Percentiles rank a stretch among this genome's conserved stretches.
Conservation (phyloP, 768 basidiomycete species). For the Mycena galericulata region DNA sequence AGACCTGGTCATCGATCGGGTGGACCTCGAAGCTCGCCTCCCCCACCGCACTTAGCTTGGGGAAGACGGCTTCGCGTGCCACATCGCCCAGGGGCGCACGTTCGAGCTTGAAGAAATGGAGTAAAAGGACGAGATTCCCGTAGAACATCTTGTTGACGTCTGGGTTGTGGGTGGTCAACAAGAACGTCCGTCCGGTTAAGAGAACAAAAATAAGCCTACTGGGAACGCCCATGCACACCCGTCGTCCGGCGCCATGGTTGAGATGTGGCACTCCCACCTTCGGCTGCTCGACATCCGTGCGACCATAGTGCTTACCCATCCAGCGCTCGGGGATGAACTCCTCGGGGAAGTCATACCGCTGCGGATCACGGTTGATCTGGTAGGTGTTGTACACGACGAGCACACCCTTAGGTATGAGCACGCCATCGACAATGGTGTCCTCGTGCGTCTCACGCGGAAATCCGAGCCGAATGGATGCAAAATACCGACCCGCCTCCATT, state of each 20-base stretch:
- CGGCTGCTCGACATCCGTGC: background rate
- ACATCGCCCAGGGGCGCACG: background rate
- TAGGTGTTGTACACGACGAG: conserved; percentile 5
- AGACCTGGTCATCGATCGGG: conserved; percentile 7
- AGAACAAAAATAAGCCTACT: too few species aligned
- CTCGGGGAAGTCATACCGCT: conserved; percentile 1
- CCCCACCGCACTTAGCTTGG: background rate
- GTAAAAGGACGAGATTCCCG: conserved; percentile 1
- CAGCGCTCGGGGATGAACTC: too few species aligned
- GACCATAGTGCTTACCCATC: conserved; percentile 5
- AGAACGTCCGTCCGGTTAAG: too few species aligned
- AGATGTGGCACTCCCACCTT: conserved; percentile 5
- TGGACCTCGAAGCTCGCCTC: conserved; percentile 1
- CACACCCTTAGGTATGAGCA: background rate
- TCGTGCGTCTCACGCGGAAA: conserved; percentile 1
- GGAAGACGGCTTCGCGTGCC: background rate
- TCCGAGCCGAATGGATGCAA: background rate
- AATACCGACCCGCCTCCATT: conserved; percentile 1
- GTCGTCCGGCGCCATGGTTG: conserved; percentile 5
- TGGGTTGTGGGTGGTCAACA: too few species aligned
- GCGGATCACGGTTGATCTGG: conserved; percentile 16
- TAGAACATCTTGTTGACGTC: conserved; percentile 16
- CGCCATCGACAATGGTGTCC: background rate
- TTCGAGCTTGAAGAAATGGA: too few species aligned
- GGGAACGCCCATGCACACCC: conserved; percentile 6